Evolutionary conservation across 345 rosid genomes (phyloP).

Genomic region (Bruguiera gymnorhiza): DNA sequence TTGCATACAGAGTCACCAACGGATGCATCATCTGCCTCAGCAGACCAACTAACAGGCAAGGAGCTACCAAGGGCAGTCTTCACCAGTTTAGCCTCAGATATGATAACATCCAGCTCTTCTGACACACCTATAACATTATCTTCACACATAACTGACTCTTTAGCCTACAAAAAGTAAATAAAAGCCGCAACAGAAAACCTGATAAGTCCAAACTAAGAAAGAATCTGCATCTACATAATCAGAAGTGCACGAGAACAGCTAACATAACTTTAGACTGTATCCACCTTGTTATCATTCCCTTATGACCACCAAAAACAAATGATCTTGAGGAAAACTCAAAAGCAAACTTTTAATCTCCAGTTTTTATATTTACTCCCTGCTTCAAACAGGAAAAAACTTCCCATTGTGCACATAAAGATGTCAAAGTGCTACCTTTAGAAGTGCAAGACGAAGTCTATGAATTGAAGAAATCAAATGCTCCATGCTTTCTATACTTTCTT

Average conservation of each 20-base stretch:
- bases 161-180: slow-evolving; percentile 43
- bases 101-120: slow-evolving; percentile 51
- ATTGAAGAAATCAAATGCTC: slow-evolving; percentile 72
- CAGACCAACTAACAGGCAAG: slow-evolving; percentile 89
- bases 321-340: too few species aligned
- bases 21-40: slow-evolving; percentile 52
- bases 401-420: background rate
- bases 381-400: background rate
- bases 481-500: slow-evolving; percentile 79
- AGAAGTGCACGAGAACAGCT: slow-evolving; percentile 6
- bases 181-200: slow-evolving; percentile 1
- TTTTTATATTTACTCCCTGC: background rate
- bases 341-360: background rate
- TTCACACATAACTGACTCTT: slow-evolving; percentile 41
- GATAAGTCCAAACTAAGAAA: slow-evolving; percentile 2
- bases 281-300: too few species aligned
- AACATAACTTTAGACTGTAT: background rate
- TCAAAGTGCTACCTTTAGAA: slow-evolving; percentile 54
- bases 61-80: slow-evolving; percentile 91
- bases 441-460: slow-evolving; percentile 76
- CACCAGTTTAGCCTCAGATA: slow-evolving; percentile 69
- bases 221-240: background rate
- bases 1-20: slow-evolving; percentile 22
- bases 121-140: slow-evolving; percentile 25
- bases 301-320: too few species aligned